Conservation (phyloP, 1,284 basidiomycete genomes). For the Trichosporon inkin region DNA sequence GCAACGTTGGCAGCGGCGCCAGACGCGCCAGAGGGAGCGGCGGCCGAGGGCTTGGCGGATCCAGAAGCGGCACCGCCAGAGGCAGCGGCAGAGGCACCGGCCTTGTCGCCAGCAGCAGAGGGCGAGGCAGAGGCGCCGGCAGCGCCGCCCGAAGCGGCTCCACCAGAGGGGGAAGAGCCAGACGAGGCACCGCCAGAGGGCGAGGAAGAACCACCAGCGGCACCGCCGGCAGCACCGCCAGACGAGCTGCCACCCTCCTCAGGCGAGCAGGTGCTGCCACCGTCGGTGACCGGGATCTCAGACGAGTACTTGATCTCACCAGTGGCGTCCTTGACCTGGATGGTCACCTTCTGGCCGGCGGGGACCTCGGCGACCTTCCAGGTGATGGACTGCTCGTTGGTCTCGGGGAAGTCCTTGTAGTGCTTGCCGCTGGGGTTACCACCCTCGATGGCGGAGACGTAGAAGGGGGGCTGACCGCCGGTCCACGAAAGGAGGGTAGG, state of each 20-base stretch:
- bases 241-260: constrained; percentile 6
- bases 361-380: constrained; percentile 61
- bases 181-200: constrained; percentile 12
- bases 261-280: background rate
- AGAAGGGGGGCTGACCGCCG: constrained; percentile 62
- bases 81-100: constrained; percentile 5
- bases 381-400: constrained; percentile 54
- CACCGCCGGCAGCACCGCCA: constrained; percentile 10
- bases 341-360: constrained; percentile 50
- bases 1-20: constrained; percentile 20
- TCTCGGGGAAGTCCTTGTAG: background rate
- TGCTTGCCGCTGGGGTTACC: constrained; percentile 57
- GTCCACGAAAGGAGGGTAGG: constrained; percentile 56
- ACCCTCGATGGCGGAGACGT: constrained; percentile 65
- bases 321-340: constrained; percentile 38
- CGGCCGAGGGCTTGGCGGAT: constrained; percentile 10
- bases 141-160: constrained; percentile 12
- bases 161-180: constrained; percentile 12
- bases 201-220: constrained; percentile 15
- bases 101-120: constrained; percentile 9
- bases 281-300: constrained; percentile 29
- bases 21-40: constrained; percentile 11
- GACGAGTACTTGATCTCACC: constrained; percentile 37
- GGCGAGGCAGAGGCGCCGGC: constrained; percentile 7
- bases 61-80: constrained; percentile 4